Evolutionary conservation across 352 stramenopile genomes (phyloP).

Genomic region (Globisporangium rhizosaccharum): DNA sequence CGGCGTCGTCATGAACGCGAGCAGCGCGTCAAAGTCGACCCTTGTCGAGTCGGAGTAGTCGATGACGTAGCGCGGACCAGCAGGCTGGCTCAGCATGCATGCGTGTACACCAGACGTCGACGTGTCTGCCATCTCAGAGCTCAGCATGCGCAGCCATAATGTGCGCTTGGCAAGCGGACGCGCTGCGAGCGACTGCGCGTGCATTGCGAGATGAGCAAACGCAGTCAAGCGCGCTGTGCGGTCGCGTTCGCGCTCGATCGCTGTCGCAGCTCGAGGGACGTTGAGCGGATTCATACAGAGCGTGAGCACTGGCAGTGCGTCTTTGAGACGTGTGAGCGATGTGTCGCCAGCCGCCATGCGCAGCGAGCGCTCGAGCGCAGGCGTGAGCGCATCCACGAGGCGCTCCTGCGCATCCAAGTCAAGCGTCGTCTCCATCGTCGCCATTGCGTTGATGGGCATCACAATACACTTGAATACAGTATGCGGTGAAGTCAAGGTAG

Average conservation of each 20-base stretch:
- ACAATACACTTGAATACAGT: no score
- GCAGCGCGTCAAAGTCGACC: not conserved
- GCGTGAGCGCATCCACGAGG: not conserved
- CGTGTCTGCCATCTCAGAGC: constrained; percentile 3
- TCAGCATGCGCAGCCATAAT: not conserved
- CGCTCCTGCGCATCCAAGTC: not conserved
- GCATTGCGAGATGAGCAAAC: not conserved
- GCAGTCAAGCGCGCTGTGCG: not conserved
- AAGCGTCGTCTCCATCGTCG: not conserved
- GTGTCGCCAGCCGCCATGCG: constrained; percentile 2
- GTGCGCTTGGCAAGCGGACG: not conserved
- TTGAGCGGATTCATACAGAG: constrained; percentile 3
- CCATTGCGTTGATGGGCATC: no score
- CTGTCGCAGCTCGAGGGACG: not conserved
- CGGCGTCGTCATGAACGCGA: not conserved
- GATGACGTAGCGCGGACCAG: constrained; percentile 1
- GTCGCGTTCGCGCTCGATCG: not conserved
- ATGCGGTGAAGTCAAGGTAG: no score
- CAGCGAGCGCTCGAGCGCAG: constrained; percentile 1
- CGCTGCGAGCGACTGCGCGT: not conserved
- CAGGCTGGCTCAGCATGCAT: not conserved
- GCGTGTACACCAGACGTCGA: constrained; percentile 3
- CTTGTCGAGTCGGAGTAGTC: constrained; percentile 2
- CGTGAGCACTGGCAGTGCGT: not conserved
- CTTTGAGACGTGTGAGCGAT: constrained; percentile 1